phyloP scores from a whole-genome alignment of 2,329 filamentous ascomycete species.

The Fusarium hostae region DNA sequence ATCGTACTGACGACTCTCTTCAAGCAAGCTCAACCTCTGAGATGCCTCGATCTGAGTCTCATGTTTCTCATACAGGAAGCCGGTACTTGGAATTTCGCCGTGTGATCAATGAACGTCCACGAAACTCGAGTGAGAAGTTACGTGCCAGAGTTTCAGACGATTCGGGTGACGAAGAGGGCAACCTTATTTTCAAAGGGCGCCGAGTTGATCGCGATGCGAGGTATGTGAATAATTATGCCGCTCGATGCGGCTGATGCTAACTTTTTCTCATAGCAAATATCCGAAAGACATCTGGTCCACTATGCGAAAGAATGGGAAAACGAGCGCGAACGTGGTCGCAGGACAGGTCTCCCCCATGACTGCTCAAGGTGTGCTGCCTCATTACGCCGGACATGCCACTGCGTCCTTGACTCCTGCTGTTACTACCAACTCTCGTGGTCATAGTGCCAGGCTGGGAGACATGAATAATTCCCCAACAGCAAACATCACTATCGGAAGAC shows the following conservation, averaged over 20 bases:
- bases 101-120: constrained; percentile 23
- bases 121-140: constrained; percentile 16
- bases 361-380: constrained; percentile 64
- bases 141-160: constrained; percentile 26
- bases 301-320: constrained; percentile 63
- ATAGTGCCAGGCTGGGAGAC: constrained; percentile 44
- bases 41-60: constrained; percentile 40
- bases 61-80: constrained; percentile 38
- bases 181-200: constrained; percentile 54
- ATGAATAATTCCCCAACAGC: constrained; percentile 32
- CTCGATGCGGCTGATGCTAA: constrained; percentile 20
- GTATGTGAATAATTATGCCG: constrained; percentile 44
- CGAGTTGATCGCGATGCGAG: constrained; percentile 41
- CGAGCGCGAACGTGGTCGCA: constrained; percentile 58
- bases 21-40: constrained; percentile 34
- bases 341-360: constrained; percentile 64
- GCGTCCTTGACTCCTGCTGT: constrained; percentile 60
- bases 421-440: constrained; percentile 47
- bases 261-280: constrained; percentile 51
- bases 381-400: constrained; percentile 63
- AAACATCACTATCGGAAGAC: constrained; percentile 48
- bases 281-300: constrained; percentile 60
- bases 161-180: constrained; percentile 49
- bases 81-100: constrained; percentile 46
- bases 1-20: constrained; percentile 36